Evolutionary conservation across 1,284 basidiomycete species (phyloP).

Genomic region (Cryptococcus deneoformans): DNA sequence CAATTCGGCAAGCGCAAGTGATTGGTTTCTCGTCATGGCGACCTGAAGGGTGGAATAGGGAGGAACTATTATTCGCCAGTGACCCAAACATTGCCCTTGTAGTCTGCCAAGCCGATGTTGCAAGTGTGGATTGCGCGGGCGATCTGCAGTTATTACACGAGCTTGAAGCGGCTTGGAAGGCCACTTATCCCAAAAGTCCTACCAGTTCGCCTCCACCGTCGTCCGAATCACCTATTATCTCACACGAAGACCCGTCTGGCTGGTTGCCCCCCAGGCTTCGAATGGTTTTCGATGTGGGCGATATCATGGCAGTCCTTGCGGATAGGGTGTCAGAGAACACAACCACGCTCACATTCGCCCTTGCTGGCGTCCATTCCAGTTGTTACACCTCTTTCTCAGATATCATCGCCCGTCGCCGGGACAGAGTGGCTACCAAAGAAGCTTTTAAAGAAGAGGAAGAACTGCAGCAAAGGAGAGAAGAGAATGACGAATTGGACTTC

Average conservation of each 20-base stretch:
- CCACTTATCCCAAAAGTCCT: conserved; percentile 4
- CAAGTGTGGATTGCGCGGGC: conserved; percentile 32
- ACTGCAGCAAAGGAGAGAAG: conserved; percentile 18
- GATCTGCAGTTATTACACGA: conserved; percentile 39
- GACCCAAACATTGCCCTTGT: conserved; percentile 42
- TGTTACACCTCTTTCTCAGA: conserved; percentile 29
- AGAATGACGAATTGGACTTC: conserved; percentile 15
- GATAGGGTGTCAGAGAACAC: conserved; percentile 28
- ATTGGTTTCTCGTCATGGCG: conserved; percentile 41
- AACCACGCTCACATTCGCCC: conserved; percentile 31
- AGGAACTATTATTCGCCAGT: conserved; percentile 36
- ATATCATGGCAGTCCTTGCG: conserved; percentile 28
- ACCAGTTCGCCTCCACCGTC: too few relatives aligned
- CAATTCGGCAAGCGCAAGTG: conserved; percentile 31
- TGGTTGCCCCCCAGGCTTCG: conserved; percentile 29
- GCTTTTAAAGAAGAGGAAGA: conserved; percentile 34
- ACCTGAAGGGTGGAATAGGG: conserved; percentile 33
- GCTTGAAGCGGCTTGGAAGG: conserved; percentile 22
- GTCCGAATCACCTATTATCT: background rate
- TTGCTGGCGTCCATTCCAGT: conserved; percentile 32
- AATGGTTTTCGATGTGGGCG: conserved; percentile 35
- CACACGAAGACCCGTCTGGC: background rate
- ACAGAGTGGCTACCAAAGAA: conserved; percentile 10
- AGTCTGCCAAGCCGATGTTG: conserved; percentile 24
- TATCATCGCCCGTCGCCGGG: conserved; percentile 25